These are phyloP conservation scores for Piper longum DNA, from an alignment of 164 flowering plant genomes.

Conservation along the genomic window DNA sequence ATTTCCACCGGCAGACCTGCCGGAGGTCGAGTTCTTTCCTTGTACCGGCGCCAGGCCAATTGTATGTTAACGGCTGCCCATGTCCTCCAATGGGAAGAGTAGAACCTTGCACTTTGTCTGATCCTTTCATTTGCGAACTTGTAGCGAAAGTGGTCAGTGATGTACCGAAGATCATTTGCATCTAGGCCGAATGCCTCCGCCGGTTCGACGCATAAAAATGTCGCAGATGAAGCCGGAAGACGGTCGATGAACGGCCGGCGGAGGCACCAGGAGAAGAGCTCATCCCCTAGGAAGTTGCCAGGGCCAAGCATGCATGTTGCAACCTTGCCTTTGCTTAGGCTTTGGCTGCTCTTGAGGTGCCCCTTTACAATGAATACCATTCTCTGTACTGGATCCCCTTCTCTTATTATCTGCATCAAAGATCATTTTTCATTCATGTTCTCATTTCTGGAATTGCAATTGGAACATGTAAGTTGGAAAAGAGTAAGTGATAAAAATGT, in stretches of 20 bases:
- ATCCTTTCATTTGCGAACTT: constrained; percentile 77
- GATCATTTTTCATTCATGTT: not conserved
- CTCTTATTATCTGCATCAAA: constrained; percentile 58
- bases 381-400: constrained; percentile 84
- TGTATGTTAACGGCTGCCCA: constrained; percentile 94
- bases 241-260: constrained; percentile 74
- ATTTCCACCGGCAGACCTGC: constrained; percentile 17
- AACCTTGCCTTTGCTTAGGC: constrained; percentile 63
- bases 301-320: constrained; percentile 65
- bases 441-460: not conserved
- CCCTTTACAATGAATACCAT: constrained; percentile 79
- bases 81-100: constrained; percentile 86
- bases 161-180: constrained; percentile 52
- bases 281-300: constrained; percentile 84
- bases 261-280: constrained; percentile 88
- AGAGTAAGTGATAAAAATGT: not conserved
- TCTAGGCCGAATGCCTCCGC: constrained; percentile 78
- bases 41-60: constrained; percentile 65
- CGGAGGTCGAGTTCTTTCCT: constrained; percentile 36
- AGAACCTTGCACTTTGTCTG: constrained; percentile 63
- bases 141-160: constrained; percentile 87
- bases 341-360: constrained; percentile 50
- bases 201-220: constrained; percentile 53
- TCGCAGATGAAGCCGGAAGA: constrained; percentile 84
- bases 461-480: no score